phyloP scores from a whole-genome alignment of 306 rosid genomes.

The Quercus aquifolioides region DNA sequence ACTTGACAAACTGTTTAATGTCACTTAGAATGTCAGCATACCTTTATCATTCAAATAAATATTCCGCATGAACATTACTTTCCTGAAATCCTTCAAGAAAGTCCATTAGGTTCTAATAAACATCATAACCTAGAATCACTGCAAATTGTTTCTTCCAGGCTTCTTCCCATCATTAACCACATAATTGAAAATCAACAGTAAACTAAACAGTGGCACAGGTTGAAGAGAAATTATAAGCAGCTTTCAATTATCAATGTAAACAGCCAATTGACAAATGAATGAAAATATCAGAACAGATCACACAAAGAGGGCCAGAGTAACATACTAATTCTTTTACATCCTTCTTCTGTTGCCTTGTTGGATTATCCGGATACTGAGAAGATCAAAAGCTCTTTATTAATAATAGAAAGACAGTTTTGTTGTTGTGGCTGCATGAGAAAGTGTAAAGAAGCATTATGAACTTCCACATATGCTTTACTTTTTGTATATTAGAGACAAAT shows the following conservation, averaged over 20 bases:
- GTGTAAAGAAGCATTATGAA: background rate
- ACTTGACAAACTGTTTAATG: background rate
- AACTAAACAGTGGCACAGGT: background rate
- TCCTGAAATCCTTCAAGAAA: background rate
- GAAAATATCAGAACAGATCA: slow-evolving; percentile 2
- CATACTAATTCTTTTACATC: slow-evolving; percentile 90
- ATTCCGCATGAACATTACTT: background rate
- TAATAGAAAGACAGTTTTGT: background rate
- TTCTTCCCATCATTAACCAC: slow-evolving; percentile 11
- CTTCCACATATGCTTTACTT: background rate
- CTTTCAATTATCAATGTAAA: background rate
- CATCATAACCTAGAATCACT: slow-evolving; percentile 5
- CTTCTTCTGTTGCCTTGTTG: slow-evolving; percentile 96
- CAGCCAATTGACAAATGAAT: background rate
- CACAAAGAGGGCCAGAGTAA: slow-evolving; percentile 15
- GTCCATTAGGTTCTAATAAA: background rate
- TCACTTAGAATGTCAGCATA: background rate
- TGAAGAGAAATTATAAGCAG: background rate
- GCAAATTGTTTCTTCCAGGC: background rate
- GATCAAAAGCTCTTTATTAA: slow-evolving; percentile 11
- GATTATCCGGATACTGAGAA: slow-evolving; percentile 87
- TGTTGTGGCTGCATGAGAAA: background rate
- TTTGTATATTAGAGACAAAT: background rate
- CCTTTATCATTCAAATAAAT: background rate
- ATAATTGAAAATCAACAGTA: slow-evolving; percentile 8